Percentiles rank a stretch among this genome's conserved stretches.
Evolutionary conservation across 257 asterid species (phyloP).

Genomic region (Nicotiana tabacum): DNA sequence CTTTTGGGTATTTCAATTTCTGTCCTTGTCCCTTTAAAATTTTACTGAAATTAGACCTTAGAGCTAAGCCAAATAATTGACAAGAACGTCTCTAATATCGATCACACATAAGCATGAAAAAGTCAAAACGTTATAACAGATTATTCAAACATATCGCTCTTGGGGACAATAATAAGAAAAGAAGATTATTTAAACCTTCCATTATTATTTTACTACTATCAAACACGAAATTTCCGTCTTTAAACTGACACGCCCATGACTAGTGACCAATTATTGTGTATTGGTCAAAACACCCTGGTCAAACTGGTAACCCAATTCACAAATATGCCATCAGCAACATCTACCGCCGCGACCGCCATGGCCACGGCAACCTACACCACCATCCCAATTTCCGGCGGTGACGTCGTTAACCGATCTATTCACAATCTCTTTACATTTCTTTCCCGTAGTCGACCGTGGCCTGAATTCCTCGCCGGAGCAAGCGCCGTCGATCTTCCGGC

Average conservation of each 20-base stretch:
- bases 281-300: neutral
- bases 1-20: no score
- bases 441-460: conserved; percentile 71
- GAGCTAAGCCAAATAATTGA: no score
- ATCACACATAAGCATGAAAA: no score
- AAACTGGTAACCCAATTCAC: neutral
- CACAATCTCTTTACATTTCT: conserved; percentile 55
- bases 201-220: neutral
- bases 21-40: no score
- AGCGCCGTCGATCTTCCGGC: conserved; percentile 45
- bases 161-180: no score
- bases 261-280: neutral
- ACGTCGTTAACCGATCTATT: conserved; percentile 54
- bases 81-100: no score
- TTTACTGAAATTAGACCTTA: no score
- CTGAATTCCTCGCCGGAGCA: conserved; percentile 52
- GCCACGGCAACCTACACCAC: conserved; percentile 46
- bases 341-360: conserved; percentile 33
- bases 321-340: conserved; percentile 8
- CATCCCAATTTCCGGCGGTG: conserved; percentile 56
- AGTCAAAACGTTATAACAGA: no score
- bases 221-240: neutral
- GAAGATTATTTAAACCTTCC: no score
- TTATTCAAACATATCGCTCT: no score
- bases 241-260: neutral